Percentiles rank a stretch among this genome's conserved stretches.
Conservation (phyloP, 2,329 filamentous ascomycete species). For the Cordyceps farinosa region DNA sequence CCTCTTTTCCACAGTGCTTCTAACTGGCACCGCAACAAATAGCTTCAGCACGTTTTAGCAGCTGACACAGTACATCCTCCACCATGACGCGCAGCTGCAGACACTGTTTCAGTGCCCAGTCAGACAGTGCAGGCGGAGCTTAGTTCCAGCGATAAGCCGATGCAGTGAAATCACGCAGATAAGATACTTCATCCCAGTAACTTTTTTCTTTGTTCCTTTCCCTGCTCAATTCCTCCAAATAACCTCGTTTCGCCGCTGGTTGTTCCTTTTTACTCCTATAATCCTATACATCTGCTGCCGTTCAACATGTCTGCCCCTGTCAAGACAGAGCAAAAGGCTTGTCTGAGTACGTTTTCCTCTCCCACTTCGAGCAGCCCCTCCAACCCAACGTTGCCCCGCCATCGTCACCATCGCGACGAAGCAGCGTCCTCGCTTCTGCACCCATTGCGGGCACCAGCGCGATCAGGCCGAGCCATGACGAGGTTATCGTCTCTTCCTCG, state of each 20-base stretch:
- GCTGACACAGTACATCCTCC: background rate
- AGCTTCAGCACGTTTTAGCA: too few relatives aligned
- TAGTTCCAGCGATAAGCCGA: constrained; percentile 7
- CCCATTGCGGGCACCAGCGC: background rate
- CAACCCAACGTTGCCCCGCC: constrained; percentile 26
- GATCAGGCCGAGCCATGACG: background rate
- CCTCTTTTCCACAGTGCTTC: background rate
- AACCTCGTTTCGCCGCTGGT: background rate
- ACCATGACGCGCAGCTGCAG: background rate
- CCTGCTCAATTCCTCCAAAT: constrained; percentile 1
- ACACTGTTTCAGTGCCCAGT: background rate
- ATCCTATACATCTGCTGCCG: background rate
- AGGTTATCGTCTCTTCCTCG: background rate
- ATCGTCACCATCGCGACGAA: constrained; percentile 15
- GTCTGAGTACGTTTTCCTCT: constrained; percentile 53
- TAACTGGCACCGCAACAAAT: too few relatives aligned
- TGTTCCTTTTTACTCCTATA: constrained; percentile 2
- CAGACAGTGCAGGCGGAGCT: constrained; percentile 4
- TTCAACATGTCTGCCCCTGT: constrained; percentile 39
- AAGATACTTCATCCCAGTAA: constrained; percentile 15
- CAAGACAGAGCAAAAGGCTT: constrained; percentile 57
- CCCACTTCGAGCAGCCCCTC: constrained; percentile 26
- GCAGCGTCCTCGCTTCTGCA: constrained; percentile 11
- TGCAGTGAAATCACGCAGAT: constrained; percentile 30
- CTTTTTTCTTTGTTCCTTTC: constrained; percentile 17